Evolutionary conservation across 208 protist species (phyloP), one percentile per base, ranked within the genome.

Genomic region (Sergeia podlipaevii): DNA sequence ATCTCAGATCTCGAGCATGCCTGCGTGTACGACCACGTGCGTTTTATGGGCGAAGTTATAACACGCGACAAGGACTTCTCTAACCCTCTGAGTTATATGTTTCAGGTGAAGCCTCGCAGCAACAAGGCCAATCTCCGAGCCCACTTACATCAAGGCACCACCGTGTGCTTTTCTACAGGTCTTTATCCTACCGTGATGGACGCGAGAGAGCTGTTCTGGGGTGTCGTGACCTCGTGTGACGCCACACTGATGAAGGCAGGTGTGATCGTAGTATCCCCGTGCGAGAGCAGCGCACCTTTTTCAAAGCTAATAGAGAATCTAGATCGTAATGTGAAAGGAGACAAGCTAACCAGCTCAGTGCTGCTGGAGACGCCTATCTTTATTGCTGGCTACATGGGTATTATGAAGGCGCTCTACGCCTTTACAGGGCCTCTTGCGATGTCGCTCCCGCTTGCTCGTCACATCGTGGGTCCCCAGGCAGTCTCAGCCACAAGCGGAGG

Each of bases 381-480:
- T 56, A 89, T 92, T 64, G 57, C 74, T 2, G 89, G 89, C 17
- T 95, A 93, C 53, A 74, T 75, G 46, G 77, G 82, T 46, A 85
- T 95, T 42, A 75, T 91, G 67, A 63, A 59, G 15, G 82, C 89
- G 11, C 69, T 95, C 20, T 43, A 59, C 32, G 80, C 85, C 13
- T 89, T 95, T 69, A 64, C 82, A 17, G 89, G 89, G 2, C 85
- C 89, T 3, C 66, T 91, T 38, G 82, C 80, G 30, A 93, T 95
- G 89, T 73, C 65, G n/a, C 72, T 95, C 20, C 89, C 89, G 11
- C 62, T 95, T 65, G 43, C 65, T 15, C 60, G 60, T 7, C 49
- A 58, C 2, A 60, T 93, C 2, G 69, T 93, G 4, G 58, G 65
- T 20, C 56, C 45, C 2, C 56, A 65, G 38, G 74, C 60, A 0